Evolutionary conservation across 345 rosid species (phyloP).

Genomic region (Cochlearia excelsa): DNA sequence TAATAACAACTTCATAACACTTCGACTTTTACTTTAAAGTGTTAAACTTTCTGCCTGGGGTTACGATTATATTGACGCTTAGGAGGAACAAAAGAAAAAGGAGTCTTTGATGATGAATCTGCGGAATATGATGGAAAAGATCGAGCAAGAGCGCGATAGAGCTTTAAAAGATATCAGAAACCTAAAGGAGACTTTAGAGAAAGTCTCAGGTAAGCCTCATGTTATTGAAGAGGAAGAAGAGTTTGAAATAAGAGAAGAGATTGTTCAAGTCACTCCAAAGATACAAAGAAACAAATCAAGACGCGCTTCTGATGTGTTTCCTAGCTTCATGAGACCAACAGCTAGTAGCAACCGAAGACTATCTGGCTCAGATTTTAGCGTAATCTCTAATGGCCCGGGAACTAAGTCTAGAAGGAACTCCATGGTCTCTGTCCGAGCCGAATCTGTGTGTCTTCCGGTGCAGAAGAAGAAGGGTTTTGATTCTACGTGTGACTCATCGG

Average conservation of each 20-base stretch:
- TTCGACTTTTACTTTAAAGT: constrained; percentile 5
- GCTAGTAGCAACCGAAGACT: constrained; percentile 55
- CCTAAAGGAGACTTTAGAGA: constrained; percentile 46
- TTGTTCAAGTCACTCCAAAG: constrained; percentile 23
- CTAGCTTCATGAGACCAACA: constrained; percentile 79
- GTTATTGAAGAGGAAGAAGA: constrained; percentile 38
- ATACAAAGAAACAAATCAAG: constrained; percentile 29
- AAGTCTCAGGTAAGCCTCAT: constrained; percentile 38
- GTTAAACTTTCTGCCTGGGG: constrained; percentile 22
- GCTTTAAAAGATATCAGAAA: constrained; percentile 38
- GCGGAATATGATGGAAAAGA: constrained; percentile 43
- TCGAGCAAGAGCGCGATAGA: constrained; percentile 52
- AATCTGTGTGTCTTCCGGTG: constrained; percentile 52
- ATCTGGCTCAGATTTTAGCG: constrained; percentile 40
- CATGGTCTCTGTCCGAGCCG: constrained; percentile 47
- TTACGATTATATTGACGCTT: constrained; percentile 19
- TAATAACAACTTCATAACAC: constrained; percentile 13
- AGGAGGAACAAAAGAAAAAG: constrained; percentile 52
- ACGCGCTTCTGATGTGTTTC: constrained; percentile 44
- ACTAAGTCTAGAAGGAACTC: constrained; percentile 39
- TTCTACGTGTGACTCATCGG: constrained; percentile 45
- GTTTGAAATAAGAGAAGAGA: constrained; percentile 32
- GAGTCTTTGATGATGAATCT: constrained; percentile 51
- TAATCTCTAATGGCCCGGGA: constrained; percentile 28
- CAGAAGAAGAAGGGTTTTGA: constrained; percentile 32